phyloP scores from a whole-genome alignment of 257 asterid species.

The Perilla frutescens region DNA sequence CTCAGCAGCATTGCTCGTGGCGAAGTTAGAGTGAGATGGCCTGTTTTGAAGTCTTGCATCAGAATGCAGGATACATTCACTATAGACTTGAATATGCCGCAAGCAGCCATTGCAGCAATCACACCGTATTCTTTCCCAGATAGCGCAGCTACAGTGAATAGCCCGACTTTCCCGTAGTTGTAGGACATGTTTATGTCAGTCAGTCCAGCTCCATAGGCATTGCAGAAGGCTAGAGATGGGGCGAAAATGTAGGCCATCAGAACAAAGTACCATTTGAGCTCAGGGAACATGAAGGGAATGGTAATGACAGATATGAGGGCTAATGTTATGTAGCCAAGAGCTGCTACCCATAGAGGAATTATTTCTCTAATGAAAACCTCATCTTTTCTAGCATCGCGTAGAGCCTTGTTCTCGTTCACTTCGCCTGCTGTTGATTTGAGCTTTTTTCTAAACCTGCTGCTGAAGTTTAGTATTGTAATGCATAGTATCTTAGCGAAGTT shows the following conservation, averaged over 20 bases:
- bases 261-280: slow-evolving; percentile 83
- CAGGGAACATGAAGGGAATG: slow-evolving; percentile 70
- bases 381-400: not conserved
- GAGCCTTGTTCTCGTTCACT: slow-evolving; percentile 1
- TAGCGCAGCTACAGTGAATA: slow-evolving; percentile 72
- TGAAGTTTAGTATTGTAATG: slow-evolving; percentile 48
- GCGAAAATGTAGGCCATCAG: slow-evolving; percentile 68
- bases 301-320: slow-evolving; percentile 50
- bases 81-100: slow-evolving; percentile 78
- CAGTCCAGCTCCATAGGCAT: slow-evolving; percentile 85
- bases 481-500: slow-evolving; percentile 63
- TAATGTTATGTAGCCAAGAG: slow-evolving; percentile 31
- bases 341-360: slow-evolving; percentile 44
- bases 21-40: slow-evolving; percentile 70
- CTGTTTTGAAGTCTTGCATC: slow-evolving; percentile 88
- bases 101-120: slow-evolving; percentile 77
- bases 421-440: slow-evolving; percentile 19
- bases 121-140: slow-evolving; percentile 83
- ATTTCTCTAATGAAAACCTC: slow-evolving; percentile 41
- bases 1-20: slow-evolving; percentile 79
- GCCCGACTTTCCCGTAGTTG: slow-evolving; percentile 90
- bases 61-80: slow-evolving; percentile 62
- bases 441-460: slow-evolving; percentile 38
- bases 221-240: slow-evolving; percentile 90
- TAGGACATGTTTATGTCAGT: slow-evolving; percentile 88